Percentiles rank a stretch among this genome's conserved stretches.
Evolutionary conservation across 179 eudicot genomes (phyloP).

Genomic region (Carnegiea gigantea): DNA sequence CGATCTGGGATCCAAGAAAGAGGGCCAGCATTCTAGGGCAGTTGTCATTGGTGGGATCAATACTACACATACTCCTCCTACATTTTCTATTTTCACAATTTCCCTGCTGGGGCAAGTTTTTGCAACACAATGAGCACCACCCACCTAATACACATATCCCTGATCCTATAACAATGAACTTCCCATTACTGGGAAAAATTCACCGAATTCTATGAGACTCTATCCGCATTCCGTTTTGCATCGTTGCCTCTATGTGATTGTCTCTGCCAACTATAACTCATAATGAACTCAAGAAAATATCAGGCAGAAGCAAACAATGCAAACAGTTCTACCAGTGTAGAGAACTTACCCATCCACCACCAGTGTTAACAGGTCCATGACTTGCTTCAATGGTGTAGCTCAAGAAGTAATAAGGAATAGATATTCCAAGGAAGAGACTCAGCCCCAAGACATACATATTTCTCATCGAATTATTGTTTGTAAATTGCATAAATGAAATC

Average conservation of each 20-base stretch:
- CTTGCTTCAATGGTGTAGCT: conserved; percentile 48
- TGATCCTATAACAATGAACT: background rate
- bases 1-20: background rate
- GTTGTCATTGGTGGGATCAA: background rate
- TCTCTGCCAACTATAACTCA: background rate
- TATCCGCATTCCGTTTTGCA: background rate
- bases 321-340: background rate
- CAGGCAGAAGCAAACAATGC: background rate
- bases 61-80: background rate
- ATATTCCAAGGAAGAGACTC: conserved; percentile 88
- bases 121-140: background rate
- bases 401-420: conserved; percentile 83
- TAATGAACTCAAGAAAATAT: background rate
- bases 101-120: background rate
- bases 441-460: conserved; percentile 83
- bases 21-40: background rate
- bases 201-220: background rate
- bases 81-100: background rate
- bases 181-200: background rate
- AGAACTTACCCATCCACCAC: conserved; percentile 82
- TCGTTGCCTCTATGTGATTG: background rate
- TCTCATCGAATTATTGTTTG: conserved; percentile 84
- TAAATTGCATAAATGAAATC: conserved; percentile 74
- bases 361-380: conserved; percentile 76
- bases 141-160: background rate